Percentiles rank a stretch among this genome's conserved stretches.
These are phyloP conservation scores for Linum trigynum DNA, from an alignment of 345 rosid species.

Conservation along the genomic window DNA sequence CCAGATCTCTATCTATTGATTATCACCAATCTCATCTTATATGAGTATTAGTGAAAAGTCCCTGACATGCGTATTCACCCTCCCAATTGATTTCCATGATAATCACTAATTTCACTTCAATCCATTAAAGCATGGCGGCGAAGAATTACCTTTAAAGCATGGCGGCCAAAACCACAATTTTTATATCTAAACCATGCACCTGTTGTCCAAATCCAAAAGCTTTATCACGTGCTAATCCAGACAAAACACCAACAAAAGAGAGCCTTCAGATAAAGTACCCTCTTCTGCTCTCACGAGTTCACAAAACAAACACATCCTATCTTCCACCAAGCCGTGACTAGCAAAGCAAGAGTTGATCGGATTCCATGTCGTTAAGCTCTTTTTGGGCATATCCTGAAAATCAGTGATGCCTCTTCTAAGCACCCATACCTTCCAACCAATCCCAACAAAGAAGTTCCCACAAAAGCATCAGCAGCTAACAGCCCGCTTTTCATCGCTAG, in stretches of 20 bases:
- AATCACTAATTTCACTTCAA: too few relatives aligned
- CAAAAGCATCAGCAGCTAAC: constrained; percentile 46
- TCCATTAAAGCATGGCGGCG: too few relatives aligned
- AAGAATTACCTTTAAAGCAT: too few relatives aligned
- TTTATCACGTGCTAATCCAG: constrained; percentile 34
- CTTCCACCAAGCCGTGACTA: constrained; percentile 33
- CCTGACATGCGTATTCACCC: too few relatives aligned
- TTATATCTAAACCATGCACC: constrained; percentile 51
- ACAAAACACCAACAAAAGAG: constrained; percentile 56
- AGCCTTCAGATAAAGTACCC: constrained; percentile 37
- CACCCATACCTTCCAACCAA: constrained; percentile 54
- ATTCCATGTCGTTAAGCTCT: constrained; percentile 71
- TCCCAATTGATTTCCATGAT: too few relatives aligned
- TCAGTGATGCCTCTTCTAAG: constrained; percentile 36
- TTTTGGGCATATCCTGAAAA: constrained; percentile 55
- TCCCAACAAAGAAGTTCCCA: constrained; percentile 60
- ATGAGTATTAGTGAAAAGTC: too few relatives aligned
- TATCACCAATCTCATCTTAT: too few relatives aligned
- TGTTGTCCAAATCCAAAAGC: constrained; percentile 45
- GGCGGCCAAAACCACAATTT: constrained; percentile 36
- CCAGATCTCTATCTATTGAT: too few relatives aligned
- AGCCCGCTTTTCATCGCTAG: constrained; percentile 52
- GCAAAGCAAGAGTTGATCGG: constrained; percentile 52
- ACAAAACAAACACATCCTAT: constrained; percentile 38
- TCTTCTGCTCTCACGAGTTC: constrained; percentile 35